Base-by-base conservation (phyloP, 805 yeast genomes). In the Hemisphaericaspora nanyangensis region DNA sequence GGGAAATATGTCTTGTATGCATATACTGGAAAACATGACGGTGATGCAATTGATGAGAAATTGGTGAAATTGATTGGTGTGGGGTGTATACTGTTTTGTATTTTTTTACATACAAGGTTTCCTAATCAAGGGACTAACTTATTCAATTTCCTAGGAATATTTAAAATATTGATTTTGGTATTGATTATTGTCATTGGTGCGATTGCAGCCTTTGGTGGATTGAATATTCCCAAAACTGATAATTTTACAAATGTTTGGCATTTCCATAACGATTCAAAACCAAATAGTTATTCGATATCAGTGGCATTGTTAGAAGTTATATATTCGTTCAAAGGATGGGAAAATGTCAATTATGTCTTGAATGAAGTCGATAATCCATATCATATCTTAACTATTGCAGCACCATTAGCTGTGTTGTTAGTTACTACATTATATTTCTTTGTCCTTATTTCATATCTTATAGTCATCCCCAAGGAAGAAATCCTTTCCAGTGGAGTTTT, bases 301-400 rank as follows among this genome's bases (percentile, higher is more conserved):
- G 79, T 79, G 27, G 84, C 81, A 0, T 51, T 80, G 25, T 53
- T 80, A 27, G 76, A 81, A 35, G 72, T 80, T 17, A 75, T 80
- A 11, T 80, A 79, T 50, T 77, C 85, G 0, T 80, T 78, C 56
- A 74, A 79, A 43, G 86, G 86, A 5, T 80, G 85, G 85, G 85
- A 80, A 46, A 80, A 80, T 47, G 81, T 80, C 31, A 80, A 80
- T 51, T 74, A 77, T 46, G 86, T 80, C 1, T 58, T 80, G 37
- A 71, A 73, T 43, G 85, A 80, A 48, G 70, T 80, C 31, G 64
- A 66, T 13, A 67, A 79, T 46, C 86, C 86, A 0, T 68, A 69
- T 31, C 66, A 70, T 24, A 79, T 82, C 0, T 63, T 79, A 38
- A 70, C 74, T n/a, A 60, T 75, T 3, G 80, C 83, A 0, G 85